Evolutionary conservation across 768 basidiomycete species (phyloP), one percentile per base, ranked within the genome.

Genomic region (Termitomyces sp.): DNA sequence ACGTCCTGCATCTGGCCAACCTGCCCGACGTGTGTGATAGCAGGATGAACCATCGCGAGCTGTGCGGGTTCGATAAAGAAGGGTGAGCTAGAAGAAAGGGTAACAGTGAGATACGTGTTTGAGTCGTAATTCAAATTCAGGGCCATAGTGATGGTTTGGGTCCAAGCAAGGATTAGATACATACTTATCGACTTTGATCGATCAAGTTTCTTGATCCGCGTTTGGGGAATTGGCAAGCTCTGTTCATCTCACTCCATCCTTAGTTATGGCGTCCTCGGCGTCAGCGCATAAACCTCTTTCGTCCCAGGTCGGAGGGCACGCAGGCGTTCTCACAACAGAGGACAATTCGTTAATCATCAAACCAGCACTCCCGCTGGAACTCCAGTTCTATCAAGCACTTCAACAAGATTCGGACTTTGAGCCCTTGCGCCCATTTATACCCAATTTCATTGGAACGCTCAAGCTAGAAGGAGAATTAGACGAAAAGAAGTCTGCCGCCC

Each of bases 291-390:
- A 56, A 34, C 58, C 63, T 37, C 59, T 65, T 6, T 37, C 62
- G 30, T 63, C 66, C 25, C 66, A 94, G 72, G 91, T 95, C 49
- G 91, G 89, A 19, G 93, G 93, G 0, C 94, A 96, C 64, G 68
- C 81, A 3, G 85, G 87, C 19, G 80, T 95, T n/a, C 75, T 82
- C 43, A 75, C 83, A 5, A 84, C 82, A 4, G 86, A 85, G 59
- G 88, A 91, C 62, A 84, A 82, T 14, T 84, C 84, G 1, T 81
- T 93, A n/a, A 70, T 96, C 42, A 85, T 94, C 74, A 95, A 96
- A 70, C 83, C 86, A 6, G 81, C 85, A 16, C 71, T 84, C 11
- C 77, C 77, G 0, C 69, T 72, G 37, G 93, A 96, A 65, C 74
- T 83, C 37, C 73, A 73, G 21, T 94, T 94, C 68, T 96, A 95